Evolutionary conservation across 208 protist genomes (phyloP).

Genomic region (Acanthamoeba healyi): DNA sequence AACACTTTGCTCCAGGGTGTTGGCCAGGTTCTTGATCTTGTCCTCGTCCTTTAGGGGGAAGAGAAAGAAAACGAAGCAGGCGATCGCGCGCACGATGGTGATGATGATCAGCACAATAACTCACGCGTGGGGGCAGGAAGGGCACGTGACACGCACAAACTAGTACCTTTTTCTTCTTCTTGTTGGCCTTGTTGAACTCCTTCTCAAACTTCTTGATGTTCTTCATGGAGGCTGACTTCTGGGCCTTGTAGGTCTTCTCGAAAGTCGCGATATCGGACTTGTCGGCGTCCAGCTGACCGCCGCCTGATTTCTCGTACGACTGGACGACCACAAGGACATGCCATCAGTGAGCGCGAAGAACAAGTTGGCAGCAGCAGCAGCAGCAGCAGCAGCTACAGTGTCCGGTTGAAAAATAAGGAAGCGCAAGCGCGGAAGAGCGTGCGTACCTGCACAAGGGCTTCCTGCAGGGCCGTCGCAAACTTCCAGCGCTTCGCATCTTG

Average conservation of each 20-base stretch:
- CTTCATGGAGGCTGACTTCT: slow-evolving; percentile 14
- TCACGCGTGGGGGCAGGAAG: too few relatives aligned
- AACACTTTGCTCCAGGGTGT: neutral
- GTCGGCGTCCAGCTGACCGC: slow-evolving; percentile 15
- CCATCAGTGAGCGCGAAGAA: neutral
- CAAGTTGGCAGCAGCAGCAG: too few relatives aligned
- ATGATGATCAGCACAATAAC: neutral
- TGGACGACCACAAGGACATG: neutral
- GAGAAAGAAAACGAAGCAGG: too few relatives aligned
- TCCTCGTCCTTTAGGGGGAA: slow-evolving; percentile 47
- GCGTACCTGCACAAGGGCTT: slow-evolving; percentile 28
- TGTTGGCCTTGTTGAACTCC: slow-evolving; percentile 45
- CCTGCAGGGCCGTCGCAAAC: neutral
- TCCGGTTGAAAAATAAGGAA: too few relatives aligned
- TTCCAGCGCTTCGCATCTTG: neutral
- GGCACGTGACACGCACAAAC: too few relatives aligned
- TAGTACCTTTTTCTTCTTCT: slow-evolving; percentile 40
- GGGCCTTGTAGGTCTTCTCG: slow-evolving; percentile 53
- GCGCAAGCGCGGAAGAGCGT: neutral
- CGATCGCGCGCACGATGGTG: too few relatives aligned
- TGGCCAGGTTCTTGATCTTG: slow-evolving; percentile 43
- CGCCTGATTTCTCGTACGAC: slow-evolving; percentile 49
- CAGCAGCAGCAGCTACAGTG: too few relatives aligned
- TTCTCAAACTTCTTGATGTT: slow-evolving; percentile 62
- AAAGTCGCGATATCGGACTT: neutral